Evolutionary conservation across 1,284 basidiomycete species (phyloP), one percentile per base, ranked within the genome.

Genomic region (Papiliotrema fonsecae): DNA sequence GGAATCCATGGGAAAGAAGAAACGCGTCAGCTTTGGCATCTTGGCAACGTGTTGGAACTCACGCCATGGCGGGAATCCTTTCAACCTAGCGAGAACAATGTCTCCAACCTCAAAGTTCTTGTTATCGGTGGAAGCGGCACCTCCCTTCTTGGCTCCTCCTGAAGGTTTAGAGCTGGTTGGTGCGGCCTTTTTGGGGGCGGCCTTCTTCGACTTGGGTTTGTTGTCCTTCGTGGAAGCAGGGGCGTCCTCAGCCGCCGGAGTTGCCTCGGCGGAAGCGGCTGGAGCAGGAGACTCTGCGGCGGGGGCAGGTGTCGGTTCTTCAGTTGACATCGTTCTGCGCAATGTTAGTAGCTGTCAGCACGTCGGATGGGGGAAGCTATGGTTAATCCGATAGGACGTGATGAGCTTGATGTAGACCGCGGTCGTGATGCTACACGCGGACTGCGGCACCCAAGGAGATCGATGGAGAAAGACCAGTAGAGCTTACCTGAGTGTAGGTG

Each of bases 51-150:
- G 16, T 4, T 14, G 16, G 3, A 1, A 70, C 72, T 72, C 60
- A 74, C 72, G 72, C 93, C 93, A 97, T 26, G 87, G 81, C 13
- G 94, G 90, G 76, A 81, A 97, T 14, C 94, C 93, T 75, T 88
- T 88, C 67, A 98, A 78, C 77, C 96, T 92, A 34, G 83, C 90
- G 52, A 97, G 82, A 28, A 97, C 91, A 61, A 91, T 79, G 69
- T 96, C 91, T 67, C 86, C 80, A 48, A 78, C 60, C 31, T 77
- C 75, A 70, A 81, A 84, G 54, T 73, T 74, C 37, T 60, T 61
- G 31, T 52, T 49, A 16, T 45, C 54, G 6, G 48, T 45, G 16
- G 52, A 44, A 26, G 50, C 45, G 24, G 55, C 47, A 22, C 30
- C 55, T 19, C 19, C 56, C 50, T 58, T 59, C 32, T 42, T 52